A percentile compares a stretch with the other conserved stretches of the same genome.
Evolutionary conservation across 202 grass and related monocot species (phyloP).

Genomic region (Eragrostis tef): DNA sequence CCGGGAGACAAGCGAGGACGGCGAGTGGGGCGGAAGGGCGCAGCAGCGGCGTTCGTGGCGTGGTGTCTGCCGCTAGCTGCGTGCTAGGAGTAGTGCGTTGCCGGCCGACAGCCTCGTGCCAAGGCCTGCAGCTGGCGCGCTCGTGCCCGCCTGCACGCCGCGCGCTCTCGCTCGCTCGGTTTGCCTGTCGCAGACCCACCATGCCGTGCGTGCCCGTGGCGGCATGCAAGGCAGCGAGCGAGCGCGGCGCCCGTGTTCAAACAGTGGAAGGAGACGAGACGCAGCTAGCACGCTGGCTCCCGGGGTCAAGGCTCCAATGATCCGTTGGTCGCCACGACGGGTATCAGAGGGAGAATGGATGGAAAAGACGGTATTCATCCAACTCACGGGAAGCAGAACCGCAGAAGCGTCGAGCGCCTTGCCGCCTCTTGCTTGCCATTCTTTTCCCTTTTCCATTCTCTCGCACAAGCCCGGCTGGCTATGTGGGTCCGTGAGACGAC

Average conservation of each 20-base stretch:
- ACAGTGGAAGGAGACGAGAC: not conserved
- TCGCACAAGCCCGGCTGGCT: too few relatives aligned
- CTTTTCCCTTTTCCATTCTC: too few relatives aligned
- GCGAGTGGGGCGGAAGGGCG: not conserved
- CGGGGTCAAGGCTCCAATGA: constrained; percentile 42
- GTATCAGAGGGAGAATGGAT: not conserved
- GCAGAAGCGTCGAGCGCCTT: not conserved
- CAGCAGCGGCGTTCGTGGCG: constrained; percentile 19
- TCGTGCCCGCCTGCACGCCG: not conserved
- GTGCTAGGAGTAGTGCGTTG: not conserved
- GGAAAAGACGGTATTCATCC: not conserved
- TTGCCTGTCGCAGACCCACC: not conserved
- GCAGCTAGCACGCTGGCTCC: too few relatives aligned
- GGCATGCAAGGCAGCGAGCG: not conserved
- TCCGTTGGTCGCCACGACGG: constrained; percentile 32
- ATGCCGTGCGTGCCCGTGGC: not conserved
- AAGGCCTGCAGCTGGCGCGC: constrained; percentile 34
- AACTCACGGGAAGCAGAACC: not conserved
- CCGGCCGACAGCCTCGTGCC: constrained; percentile 36
- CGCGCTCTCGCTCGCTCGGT: not conserved
- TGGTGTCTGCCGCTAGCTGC: not conserved
- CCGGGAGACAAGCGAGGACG: not conserved
- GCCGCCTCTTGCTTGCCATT: not conserved
- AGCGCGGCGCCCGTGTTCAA: constrained; percentile 16
- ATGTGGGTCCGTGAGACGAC: too few relatives aligned